Evolutionary conservation across 257 asterid species (phyloP), one percentile per base, ranked within the genome.

Genomic region (Ajuga chamaepitys): DNA sequence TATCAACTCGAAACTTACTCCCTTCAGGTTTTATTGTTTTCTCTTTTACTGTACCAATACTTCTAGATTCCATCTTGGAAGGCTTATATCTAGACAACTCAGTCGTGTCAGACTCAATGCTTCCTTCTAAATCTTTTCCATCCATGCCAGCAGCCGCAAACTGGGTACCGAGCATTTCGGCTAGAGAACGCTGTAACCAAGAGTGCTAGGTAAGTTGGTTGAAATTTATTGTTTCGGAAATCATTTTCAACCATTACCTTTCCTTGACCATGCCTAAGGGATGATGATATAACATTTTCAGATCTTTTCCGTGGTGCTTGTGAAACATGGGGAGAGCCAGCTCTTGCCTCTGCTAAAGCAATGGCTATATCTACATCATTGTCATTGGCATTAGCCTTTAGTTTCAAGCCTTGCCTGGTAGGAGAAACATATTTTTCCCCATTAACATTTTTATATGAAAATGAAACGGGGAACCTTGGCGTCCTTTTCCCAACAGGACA

Each of bases 401-500:
- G 61, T 41, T 78, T 86, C 78, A 79, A 55, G 58, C 92, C 91
- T 71, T 70, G 88, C 77, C 78, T 83, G 48, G 78, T 66, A 12
- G 95, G 87, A 58, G 94, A 84, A 74, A 75, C 61, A 70, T 70
- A 70, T 65, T 59, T 85, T 61, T 76, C 91, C 59, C 80, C 81
- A n/a, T 65, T 77, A 12, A 25, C 41, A 69, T 74, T 86, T 41
- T 81, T 95, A 73, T 47, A 72, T 35, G 91, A 77, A 80, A 68
- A 81, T 60, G 92, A 62, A 40, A 90, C 91, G 5, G 99, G 97
- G 78, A 84, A 75, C 70, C 99, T 78, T 67, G 97, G 97, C 2
- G 97, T 94, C 80, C 99, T 86, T 75, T 88, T 94, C 45, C 99
- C 91, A 74, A 90, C 96, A 74, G 86, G 85, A 60, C 95, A 80